Base-by-base conservation (phyloP, 106 monocot genomes). In the Apostasia shenzhenica region DNA sequence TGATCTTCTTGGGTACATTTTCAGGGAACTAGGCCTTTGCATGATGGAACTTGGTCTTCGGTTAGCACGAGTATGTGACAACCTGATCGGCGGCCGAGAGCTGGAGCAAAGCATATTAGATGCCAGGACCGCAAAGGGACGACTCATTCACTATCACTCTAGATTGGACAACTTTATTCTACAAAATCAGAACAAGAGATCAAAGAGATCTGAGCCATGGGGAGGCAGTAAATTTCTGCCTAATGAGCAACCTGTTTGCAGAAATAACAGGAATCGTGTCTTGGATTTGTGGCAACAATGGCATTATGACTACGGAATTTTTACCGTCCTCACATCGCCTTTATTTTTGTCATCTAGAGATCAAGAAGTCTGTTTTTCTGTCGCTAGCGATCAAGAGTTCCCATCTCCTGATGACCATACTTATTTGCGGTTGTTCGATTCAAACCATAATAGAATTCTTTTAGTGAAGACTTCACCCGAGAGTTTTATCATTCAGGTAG, bases 281-380 rank as follows among this genome's bases (percentile, higher is more conserved):
- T 73, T 78, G 8, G 59, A 86, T 66, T 57, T 97, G 67, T 97
- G 95, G 95, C 95, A 97, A 63, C 86, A 97, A 72, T 97, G 92
- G 92, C 95, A 92, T 57, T 97, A 89, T 77, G 95, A 97, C 74
- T 95, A 95, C 80, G 95, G 89, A 62, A 89, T 86, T 63, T 92
- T 97, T 55, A 97, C 95, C 48, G 76, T 97, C 76, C 72, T 92
- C 39, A 97, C 92, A 72, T 37, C 80, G 68, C 89, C 95, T n/a
- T 79, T 86, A 72, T 97, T 97, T 79, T 54, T 84, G 47, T 71
- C 66, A 14, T 55, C 87, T 69, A 50, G 45, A 14, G 7, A 45
- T 44, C 42, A 12, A 48, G 72, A 68, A 64, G 66, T 74, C 56
- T 48, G 68, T 68, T 66, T 62, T 65, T 55, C 48, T 53, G 14